These are phyloP conservation scores for Iris pallida DNA, from an alignment of 116 monocot genomes.

Conservation along the genomic window DNA sequence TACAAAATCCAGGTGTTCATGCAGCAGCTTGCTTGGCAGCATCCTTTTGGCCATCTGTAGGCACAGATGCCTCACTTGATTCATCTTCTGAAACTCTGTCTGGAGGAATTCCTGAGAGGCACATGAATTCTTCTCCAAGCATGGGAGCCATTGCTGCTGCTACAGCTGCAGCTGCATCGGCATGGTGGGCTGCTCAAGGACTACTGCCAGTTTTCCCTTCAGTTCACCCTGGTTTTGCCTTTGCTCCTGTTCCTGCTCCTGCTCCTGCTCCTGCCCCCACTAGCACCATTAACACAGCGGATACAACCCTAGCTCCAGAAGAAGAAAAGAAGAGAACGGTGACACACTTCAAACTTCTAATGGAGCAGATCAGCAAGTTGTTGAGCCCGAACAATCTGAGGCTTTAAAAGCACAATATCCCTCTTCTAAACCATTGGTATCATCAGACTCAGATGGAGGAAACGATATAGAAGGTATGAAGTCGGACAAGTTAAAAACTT, in stretches of 20 bases:
- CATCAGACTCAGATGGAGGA: conserved; percentile 36
- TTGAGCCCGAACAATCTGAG: conserved; percentile 19
- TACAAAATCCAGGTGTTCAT: conserved; percentile 81
- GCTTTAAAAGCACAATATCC: conserved; percentile 1
- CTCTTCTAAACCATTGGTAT: conserved; percentile 17
- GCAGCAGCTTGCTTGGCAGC: conserved; percentile 79
- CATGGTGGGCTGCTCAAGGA: conserved; percentile 92
- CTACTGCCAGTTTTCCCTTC: conserved; percentile 47
- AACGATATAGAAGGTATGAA: conserved; percentile 12
- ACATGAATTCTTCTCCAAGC: conserved; percentile 31
- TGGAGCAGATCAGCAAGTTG: conserved; percentile 15
- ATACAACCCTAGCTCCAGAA: conserved; percentile 10
- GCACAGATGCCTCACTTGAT: conserved; percentile 17
- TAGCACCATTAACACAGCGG: conserved; percentile 11
- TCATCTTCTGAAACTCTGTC: conserved; percentile 23
- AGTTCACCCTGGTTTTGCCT: conserved; percentile 24
- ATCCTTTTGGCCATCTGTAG: conserved; percentile 60
- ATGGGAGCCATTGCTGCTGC: conserved; percentile 66
- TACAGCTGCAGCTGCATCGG: conserved; percentile 80
- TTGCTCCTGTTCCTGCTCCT: neutral
- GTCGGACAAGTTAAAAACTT: conserved; percentile 3
- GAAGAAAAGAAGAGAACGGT: conserved; percentile 11
- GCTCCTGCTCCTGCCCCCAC: conserved; percentile 20
- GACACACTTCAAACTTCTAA: conserved; percentile 2
- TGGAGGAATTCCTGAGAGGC: conserved; percentile 16